Percentiles rank a stretch among this genome's conserved stretches.
Evolutionary conservation across 306 rosid species (phyloP).

Genomic region (Vachellia pachyceras): DNA sequence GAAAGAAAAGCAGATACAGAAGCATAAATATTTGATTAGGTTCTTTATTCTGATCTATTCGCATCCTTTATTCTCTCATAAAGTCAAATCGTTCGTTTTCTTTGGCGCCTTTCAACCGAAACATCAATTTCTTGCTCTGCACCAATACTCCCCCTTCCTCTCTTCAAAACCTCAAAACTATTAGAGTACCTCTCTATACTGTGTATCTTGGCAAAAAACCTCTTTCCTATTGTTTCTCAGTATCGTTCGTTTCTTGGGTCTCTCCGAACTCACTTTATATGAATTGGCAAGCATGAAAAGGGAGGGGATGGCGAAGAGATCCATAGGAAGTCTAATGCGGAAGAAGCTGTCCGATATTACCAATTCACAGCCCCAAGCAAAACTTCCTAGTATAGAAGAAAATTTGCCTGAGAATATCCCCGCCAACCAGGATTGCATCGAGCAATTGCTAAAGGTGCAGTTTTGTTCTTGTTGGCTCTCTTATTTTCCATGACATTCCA

Average conservation of each 20-base stretch:
- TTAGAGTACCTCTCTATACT: too few relatives aligned
- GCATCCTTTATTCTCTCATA: background rate
- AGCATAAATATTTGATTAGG: background rate
- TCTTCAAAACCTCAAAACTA: background rate
- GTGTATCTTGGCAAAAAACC: background rate
- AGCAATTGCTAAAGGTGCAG: slow-evolving; percentile 58
- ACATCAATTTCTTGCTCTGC: background rate
- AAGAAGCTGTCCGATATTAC: slow-evolving; percentile 71
- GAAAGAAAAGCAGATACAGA: background rate
- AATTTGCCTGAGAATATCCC: slow-evolving; percentile 29
- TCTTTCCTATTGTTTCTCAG: background rate
- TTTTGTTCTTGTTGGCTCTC: slow-evolving; percentile 18
- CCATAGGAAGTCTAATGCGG: slow-evolving; percentile 53
- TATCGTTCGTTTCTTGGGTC: background rate
- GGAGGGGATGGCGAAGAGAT: slow-evolving; percentile 50
- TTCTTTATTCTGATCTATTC: slow-evolving; percentile 4
- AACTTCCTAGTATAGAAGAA: slow-evolving; percentile 35
- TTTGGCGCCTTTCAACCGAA: slow-evolving; percentile 1
- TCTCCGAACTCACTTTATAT: slow-evolving; percentile 15
- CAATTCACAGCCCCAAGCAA: slow-evolving; percentile 46
- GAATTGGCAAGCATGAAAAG: background rate
- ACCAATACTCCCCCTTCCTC: background rate
- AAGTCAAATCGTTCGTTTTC: background rate
- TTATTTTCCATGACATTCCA: background rate
- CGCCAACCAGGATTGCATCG: slow-evolving; percentile 43